Evolutionary conservation across 2,329 filamentous ascomycete species (phyloP), one percentile per base, ranked within the genome.

Genomic region (Phialophora chinensis): DNA sequence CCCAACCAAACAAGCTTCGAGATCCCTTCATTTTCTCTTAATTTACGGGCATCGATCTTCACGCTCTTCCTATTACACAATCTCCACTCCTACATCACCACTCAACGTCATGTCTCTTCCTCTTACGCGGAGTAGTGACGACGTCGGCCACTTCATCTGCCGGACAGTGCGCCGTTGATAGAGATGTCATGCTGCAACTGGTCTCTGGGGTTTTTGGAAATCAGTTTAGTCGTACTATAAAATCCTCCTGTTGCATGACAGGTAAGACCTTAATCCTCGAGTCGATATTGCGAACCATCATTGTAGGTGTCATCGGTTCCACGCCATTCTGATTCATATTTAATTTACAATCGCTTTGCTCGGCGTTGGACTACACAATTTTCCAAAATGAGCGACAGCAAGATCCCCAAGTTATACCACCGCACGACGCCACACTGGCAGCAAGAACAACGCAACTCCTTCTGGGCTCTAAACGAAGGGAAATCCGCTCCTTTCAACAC

Each of bases 401-500:
- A 80, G 4, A 85, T 83, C 66, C 81, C 83, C 10, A 85, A 86
- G 69, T 82, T 83, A 61, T 73, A 82, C 54, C 74, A 75, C 60
- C 77, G 85, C 67, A 79, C 76, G 38, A 86, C 84, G 1, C 84
- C 84, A 11, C 82, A 87, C 75, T 87, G 82, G 77, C 82, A 77
- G 11, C 75, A 85, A 8, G 86, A 86, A 71, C 85, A 87, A 71
- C 79, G 84, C 14, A 80, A 86, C 65, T 81, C 83, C 68, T 86
- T 87, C 73, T 85, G 81, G 83, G 81, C 81, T 59, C 75, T 76
- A 42, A 87, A 86, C 63, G 78, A 83, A 3, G 84, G 84, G 63
- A 73, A 83, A 60, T 75, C 78, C 0, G 79, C 81, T 0, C 79
- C 80, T 0, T 87, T 87, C 74, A 85, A 85, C 69, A 87, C 84